Conservation (phyloP, 768 basidiomycete species). For the Hemileccinum impolitum region DNA sequence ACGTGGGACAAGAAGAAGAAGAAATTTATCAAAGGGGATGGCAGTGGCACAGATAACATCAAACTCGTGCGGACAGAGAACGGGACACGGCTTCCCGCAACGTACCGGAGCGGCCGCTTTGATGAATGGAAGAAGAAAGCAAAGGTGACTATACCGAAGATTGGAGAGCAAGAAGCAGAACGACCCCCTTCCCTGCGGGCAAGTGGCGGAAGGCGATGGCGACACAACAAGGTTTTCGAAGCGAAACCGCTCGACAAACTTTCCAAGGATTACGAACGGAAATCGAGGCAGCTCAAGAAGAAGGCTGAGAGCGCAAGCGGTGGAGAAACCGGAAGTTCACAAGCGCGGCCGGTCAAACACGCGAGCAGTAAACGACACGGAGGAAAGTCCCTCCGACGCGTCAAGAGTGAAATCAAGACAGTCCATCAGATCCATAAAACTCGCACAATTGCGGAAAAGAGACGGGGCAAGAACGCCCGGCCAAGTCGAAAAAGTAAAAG, state of each 20-base stretch:
- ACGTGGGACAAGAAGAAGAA: conserved; percentile 98
- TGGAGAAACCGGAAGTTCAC: conserved; percentile 25
- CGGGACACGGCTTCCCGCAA: conserved; percentile 85
- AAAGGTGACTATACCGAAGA: conserved; percentile 65
- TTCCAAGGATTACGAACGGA: conserved; percentile 70
- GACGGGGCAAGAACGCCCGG: conserved; percentile 78
- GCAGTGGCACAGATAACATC: conserved; percentile 85
- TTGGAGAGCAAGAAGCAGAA: conserved; percentile 77
- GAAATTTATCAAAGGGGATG: conserved; percentile 84
- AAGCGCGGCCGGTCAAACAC: conserved; percentile 17
- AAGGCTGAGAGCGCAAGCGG: conserved; percentile 37
- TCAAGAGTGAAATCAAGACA: conserved; percentile 83
- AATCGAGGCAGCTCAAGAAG: conserved; percentile 59
- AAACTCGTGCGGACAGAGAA: conserved; percentile 93
- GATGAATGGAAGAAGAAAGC: conserved; percentile 91
- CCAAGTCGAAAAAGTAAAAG: conserved; percentile 42
- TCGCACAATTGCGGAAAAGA: conserved; percentile 61
- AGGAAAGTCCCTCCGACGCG: conserved; percentile 57
- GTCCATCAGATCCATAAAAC: conserved; percentile 83
- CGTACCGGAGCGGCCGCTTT: conserved; percentile 90
- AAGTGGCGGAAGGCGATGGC: conserved; percentile 59
- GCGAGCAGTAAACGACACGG: conserved; percentile 43
- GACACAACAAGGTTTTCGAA: conserved; percentile 60
- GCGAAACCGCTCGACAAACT: conserved; percentile 80
- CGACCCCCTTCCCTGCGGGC: conserved; percentile 24